Evolutionary conservation across 2,329 filamentous ascomycete genomes (phyloP).

Genomic region (Aspergillus tubingensis): DNA sequence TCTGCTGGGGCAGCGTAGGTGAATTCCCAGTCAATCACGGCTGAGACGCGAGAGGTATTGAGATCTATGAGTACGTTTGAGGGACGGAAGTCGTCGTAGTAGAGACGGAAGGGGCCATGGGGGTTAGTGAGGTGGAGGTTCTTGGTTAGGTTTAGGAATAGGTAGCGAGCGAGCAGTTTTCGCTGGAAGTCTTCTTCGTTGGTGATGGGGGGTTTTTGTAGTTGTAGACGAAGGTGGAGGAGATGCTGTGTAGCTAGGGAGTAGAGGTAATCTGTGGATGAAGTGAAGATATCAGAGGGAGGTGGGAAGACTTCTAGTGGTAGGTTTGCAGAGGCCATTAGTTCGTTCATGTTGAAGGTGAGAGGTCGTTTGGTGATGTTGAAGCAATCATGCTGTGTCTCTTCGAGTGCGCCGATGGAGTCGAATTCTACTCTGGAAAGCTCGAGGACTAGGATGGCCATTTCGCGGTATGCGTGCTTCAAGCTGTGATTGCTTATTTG

Average conservation of each 20-base stretch:
- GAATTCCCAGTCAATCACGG: slow-evolving; percentile 38
- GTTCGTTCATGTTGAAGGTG: not conserved
- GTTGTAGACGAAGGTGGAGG: not conserved
- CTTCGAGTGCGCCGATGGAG: not conserved
- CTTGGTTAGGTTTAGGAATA: not conserved
- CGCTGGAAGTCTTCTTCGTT: not conserved
- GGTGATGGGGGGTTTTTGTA: not conserved
- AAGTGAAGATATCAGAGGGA: not conserved
- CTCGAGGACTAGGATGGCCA: not conserved
- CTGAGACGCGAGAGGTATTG: slow-evolving; percentile 20
- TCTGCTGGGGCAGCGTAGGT: slow-evolving; percentile 24
- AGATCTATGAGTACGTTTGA: slow-evolving; percentile 26
- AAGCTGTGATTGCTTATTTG: not conserved
- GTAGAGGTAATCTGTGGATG: not conserved
- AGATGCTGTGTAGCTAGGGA: not conserved
- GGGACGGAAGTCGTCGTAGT: slow-evolving; percentile 30
- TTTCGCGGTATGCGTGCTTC: not conserved
- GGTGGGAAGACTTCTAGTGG: not conserved
- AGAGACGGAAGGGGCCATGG: slow-evolving; percentile 19
- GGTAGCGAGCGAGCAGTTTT: not conserved
- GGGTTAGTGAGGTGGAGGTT: not conserved
- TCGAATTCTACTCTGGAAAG: not conserved
- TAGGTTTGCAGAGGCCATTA: not conserved
- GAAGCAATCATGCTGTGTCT: not conserved
- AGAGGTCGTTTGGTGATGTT: not conserved